Conservation (phyloP, 495 filamentous ascomycete species). For the Usnea hakonensis region DNA sequence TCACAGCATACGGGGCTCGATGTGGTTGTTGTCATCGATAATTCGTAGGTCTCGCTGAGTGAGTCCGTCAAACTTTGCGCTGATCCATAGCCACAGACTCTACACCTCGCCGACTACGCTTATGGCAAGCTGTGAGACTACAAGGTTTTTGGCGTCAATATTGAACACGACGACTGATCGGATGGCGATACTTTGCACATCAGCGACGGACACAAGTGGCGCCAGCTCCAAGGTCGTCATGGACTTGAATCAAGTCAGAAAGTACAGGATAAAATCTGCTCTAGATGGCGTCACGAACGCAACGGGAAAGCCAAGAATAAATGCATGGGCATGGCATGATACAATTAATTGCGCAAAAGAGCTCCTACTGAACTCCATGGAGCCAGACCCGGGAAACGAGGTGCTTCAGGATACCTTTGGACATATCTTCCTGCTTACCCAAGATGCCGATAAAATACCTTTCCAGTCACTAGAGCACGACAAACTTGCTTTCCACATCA, state of each 20-base stretch:
- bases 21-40: conserved; percentile 23
- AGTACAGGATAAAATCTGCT: conserved; percentile 11
- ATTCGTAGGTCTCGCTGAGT: conserved; percentile 15
- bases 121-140: conserved; percentile 24
- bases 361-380: conserved; percentile 12
- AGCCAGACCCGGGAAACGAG: conserved; percentile 5
- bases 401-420: conserved; percentile 16
- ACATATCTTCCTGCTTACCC: conserved; percentile 28
- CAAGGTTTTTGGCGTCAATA: conserved; percentile 21
- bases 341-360: conserved; percentile 17
- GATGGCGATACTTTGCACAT: conserved; percentile 22
- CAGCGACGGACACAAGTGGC: background rate
- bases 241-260: conserved; percentile 12
- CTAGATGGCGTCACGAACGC: conserved; percentile 22
- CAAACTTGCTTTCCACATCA: conserved; percentile 22
- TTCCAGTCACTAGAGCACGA: conserved; percentile 14
- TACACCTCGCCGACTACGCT: conserved; percentile 22
- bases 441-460: conserved; percentile 8
- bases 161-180: conserved; percentile 16
- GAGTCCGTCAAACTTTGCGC: background rate
- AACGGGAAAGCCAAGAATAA: conserved; percentile 2
- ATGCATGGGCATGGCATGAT: conserved; percentile 5
- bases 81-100: conserved; percentile 7
- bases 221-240: conserved; percentile 14
- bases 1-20: conserved; percentile 12